Conservation (phyloP, 139 green algal genomes). For the Tetradesmus lagerheimii region DNA sequence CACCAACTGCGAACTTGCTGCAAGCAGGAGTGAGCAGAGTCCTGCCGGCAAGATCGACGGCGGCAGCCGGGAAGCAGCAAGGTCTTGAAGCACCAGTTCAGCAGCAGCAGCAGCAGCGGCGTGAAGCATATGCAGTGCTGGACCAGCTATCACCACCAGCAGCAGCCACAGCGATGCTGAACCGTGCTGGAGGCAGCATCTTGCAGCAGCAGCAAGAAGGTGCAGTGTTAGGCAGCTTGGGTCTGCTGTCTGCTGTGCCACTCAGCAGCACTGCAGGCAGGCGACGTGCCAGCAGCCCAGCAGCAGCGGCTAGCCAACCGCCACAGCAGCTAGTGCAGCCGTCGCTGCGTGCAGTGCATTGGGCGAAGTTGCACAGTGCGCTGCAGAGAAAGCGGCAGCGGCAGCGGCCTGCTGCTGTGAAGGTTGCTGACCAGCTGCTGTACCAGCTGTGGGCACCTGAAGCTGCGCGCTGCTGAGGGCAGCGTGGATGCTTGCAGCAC, state of each 20-base stretch:
- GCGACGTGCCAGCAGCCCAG: background rate
- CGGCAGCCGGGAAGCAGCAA: background rate
- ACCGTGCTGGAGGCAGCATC: background rate
- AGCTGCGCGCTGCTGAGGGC: background rate
- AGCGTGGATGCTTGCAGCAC: background rate
- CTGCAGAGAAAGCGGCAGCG: background rate
- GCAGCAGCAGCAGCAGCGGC: background rate
- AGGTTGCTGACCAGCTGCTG: background rate
- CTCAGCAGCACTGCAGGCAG: background rate
- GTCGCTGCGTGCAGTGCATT: background rate
- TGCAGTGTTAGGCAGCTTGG: background rate
- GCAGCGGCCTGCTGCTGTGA: background rate
- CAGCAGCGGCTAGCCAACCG: background rate
- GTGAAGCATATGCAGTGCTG: background rate
- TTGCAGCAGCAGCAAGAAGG: background rate
- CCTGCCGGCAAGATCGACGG: background rate
- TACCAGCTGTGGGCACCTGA: constrained; percentile 1
- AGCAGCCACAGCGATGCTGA: too few relatives aligned
- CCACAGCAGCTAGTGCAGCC: background rate
- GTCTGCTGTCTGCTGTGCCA: background rate
- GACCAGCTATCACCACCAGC: background rate
- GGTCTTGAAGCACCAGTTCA: background rate
- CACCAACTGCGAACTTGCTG: background rate
- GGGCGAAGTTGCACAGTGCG: background rate
- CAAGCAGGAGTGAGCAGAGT: background rate